Percentiles rank a stretch among this genome's conserved stretches.
These are phyloP conservation scores for Candida schatavii DNA, from an alignment of 805 yeast species.

Conservation along the genomic window DNA sequence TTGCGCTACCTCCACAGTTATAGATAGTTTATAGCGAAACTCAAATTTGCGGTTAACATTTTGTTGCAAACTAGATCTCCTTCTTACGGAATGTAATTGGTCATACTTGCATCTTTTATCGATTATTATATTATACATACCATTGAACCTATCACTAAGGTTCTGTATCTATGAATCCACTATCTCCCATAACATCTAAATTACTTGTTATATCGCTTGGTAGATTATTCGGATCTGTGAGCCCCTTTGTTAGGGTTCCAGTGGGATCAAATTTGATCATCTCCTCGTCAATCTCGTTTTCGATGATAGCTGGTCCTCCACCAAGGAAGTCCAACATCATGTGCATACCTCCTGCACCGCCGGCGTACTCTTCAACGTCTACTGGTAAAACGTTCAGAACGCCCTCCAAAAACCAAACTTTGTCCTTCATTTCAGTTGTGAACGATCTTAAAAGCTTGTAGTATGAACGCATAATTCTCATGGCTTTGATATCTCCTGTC, in stretches of 20 bases:
- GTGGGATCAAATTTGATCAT: slow-evolving; percentile 42
- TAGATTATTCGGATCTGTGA: slow-evolving; percentile 52
- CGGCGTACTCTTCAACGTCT: slow-evolving; percentile 86
- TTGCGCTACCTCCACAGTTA: no score
- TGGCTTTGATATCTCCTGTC: slow-evolving; percentile 83
- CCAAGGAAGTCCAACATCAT: slow-evolving; percentile 88
- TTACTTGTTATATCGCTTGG: slow-evolving; percentile 55
- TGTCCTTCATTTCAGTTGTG: slow-evolving; percentile 82
- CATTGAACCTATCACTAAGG: no score
- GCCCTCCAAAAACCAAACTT: slow-evolving; percentile 93
- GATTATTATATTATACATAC: no score
- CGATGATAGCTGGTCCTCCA: slow-evolving; percentile 50
- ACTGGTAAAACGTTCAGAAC: slow-evolving; percentile 85
- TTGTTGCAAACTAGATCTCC: no score
- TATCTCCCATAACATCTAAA: slow-evolving; percentile 50
- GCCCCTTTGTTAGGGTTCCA: slow-evolving; percentile 42
- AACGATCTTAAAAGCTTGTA: slow-evolving; percentile 77
- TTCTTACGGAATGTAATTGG: no score
- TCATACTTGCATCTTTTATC: no score
- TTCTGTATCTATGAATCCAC: slow-evolving; percentile 36
- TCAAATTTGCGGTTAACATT: no score
- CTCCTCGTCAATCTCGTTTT: slow-evolving; percentile 39
- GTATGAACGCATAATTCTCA: slow-evolving; percentile 87
- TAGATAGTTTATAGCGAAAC: no score
- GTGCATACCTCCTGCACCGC: slow-evolving; percentile 85